Conservation (phyloP, 345 rosid genomes). For the Populus euphratica region DNA sequence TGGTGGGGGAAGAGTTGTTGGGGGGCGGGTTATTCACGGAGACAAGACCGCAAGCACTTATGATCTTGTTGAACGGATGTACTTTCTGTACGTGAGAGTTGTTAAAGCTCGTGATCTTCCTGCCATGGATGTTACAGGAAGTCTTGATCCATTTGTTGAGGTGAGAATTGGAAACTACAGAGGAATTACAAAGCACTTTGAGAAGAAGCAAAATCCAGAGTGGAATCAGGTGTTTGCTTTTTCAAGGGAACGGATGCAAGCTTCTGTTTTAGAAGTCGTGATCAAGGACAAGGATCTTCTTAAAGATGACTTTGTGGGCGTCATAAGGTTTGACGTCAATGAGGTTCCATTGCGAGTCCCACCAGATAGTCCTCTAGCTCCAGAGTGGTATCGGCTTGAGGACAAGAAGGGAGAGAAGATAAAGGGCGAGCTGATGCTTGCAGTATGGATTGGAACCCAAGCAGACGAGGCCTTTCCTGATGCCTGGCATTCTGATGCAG, state of each 20-base stretch:
- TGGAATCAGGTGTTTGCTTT: conserved; percentile 41
- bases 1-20: conserved; percentile 36
- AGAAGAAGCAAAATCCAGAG: conserved; percentile 29
- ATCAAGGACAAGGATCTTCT: conserved; percentile 30
- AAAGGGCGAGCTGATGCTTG: conserved; percentile 37
- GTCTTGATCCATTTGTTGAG: conserved; percentile 33
- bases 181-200: conserved; percentile 34
- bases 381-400: conserved; percentile 34
- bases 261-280: conserved; percentile 28
- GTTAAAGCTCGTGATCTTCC: conserved; percentile 37
- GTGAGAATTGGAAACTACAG: conserved; percentile 33
- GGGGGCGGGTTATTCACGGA: conserved; percentile 70
- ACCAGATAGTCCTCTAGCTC: conserved; percentile 36
- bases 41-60: conserved; percentile 38
- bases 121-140: conserved; percentile 34
- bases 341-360: conserved; percentile 35
- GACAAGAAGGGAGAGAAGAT: conserved; percentile 31
- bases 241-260: conserved; percentile 35
- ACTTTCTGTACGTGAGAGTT: conserved; percentile 29
- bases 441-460: conserved; percentile 39
- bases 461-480: conserved; percentile 35
- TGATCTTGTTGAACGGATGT: conserved; percentile 37
- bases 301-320: conserved; percentile 28
- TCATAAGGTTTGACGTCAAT: conserved; percentile 24
- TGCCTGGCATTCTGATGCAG: conserved; percentile 39